Evolutionary conservation across 83 land plant species (phyloP).

Genomic region (Isoetes engelmannii): DNA sequence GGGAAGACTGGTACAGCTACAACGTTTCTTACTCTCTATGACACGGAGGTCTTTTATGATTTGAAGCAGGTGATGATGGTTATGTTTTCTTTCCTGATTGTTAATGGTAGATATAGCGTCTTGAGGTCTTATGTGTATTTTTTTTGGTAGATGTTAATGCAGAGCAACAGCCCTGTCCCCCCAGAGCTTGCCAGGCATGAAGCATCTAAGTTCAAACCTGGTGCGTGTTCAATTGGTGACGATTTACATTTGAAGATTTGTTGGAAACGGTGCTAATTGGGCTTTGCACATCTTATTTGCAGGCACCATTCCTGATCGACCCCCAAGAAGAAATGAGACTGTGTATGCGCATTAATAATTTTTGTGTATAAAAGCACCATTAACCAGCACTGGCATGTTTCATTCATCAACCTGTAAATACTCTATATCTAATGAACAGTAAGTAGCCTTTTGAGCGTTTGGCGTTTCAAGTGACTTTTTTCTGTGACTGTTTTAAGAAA

Average conservation of each 20-base stretch:
- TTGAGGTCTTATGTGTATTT: not conserved
- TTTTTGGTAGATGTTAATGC: constrained; percentile 55
- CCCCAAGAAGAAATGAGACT: constrained; percentile 68
- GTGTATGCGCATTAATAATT: constrained; percentile 42
- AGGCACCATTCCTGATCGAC: constrained; percentile 62
- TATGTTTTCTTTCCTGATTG: not conserved
- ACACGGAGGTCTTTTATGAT: constrained; percentile 79
- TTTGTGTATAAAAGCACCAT: too few species aligned
- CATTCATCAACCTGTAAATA: too few species aligned
- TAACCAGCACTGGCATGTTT: too few species aligned
- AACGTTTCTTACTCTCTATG: constrained; percentile 71
- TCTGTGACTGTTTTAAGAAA: too few species aligned
- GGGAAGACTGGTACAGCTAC: constrained; percentile 94
- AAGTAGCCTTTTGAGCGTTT: too few species aligned
- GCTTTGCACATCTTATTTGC: not conserved
- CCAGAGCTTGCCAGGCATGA: constrained; percentile 83
- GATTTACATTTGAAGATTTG: not conserved
- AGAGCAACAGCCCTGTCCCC: constrained; percentile 86
- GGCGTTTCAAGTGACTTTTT: too few species aligned
- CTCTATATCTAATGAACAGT: too few species aligned
- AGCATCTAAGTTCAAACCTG: constrained; percentile 91
- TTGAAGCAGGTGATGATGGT: constrained; percentile 49
- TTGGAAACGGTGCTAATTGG: not conserved
- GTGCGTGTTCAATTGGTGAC: constrained; percentile 12
- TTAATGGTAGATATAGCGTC: too few species aligned